phyloP scores from a whole-genome alignment of 148 eudicot species.

The Fallopia convolvulus region DNA sequence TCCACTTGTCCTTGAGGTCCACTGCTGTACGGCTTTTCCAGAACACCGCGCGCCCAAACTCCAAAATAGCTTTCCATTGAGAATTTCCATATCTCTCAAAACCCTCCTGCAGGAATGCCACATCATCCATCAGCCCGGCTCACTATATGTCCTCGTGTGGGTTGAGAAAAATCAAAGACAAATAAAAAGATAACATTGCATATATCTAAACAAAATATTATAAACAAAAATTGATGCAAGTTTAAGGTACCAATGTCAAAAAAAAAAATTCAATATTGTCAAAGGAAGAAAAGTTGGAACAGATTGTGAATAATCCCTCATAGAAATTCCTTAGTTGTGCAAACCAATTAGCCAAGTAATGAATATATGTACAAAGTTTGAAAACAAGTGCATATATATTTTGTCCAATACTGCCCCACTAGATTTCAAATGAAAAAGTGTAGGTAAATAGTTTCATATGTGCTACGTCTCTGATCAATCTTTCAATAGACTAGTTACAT shows the following conservation, averaged over 20 bases:
- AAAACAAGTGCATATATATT: not conserved
- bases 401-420: not conserved
- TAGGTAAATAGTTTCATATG: not conserved
- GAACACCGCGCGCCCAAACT: constrained; percentile 47
- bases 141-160: not conserved
- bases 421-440: not conserved
- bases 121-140: not conserved
- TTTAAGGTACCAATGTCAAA: not conserved
- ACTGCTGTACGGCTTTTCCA: constrained; percentile 36
- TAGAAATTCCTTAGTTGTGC: too few species aligned
- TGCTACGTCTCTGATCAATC: not conserved
- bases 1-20: constrained; percentile 78
- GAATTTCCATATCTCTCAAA: constrained; percentile 22
- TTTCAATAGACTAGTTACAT: not conserved
- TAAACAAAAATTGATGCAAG: not conserved
- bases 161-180: not conserved
- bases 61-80: constrained; percentile 57
- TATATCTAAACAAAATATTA: too few species aligned
- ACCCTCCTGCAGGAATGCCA: constrained; percentile 42
- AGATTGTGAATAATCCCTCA: not conserved
- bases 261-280: not conserved
- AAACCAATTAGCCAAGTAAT: not conserved
- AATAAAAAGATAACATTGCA: not conserved
- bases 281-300: not conserved
- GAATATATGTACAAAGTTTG: not conserved